A percentile compares a stretch with the other conserved stretches of the same genome.
These are phyloP conservation scores for Fusarium mundagurra DNA, from an alignment of 2,329 filamentous ascomycete genomes.

Conservation along the genomic window DNA sequence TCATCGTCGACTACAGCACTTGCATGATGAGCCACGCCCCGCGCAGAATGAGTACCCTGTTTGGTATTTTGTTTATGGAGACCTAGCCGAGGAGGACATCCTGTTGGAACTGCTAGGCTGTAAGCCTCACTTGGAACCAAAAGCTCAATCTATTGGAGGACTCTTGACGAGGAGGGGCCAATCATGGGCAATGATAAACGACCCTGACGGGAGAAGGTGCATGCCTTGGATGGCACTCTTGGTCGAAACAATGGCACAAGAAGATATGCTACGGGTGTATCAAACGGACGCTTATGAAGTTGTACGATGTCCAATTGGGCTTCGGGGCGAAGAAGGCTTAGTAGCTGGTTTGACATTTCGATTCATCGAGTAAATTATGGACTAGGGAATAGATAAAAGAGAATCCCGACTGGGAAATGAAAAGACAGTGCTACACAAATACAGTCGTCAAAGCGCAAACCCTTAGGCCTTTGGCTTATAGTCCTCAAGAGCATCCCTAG, in stretches of 20 bases:
- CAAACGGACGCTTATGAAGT: slow-evolving; percentile 5
- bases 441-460: not conserved
- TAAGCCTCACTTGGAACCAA: too few species aligned
- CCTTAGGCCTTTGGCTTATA: slow-evolving; percentile 5
- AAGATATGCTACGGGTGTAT: slow-evolving; percentile 1
- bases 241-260: not conserved
- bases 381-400: not conserved
- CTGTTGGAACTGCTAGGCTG: too few species aligned
- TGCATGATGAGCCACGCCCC: not conserved
- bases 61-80: slow-evolving; percentile 12
- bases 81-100: too few species aligned
- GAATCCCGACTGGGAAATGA: not conserved
- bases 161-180: too few species aligned
- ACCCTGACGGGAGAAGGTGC: too few species aligned
- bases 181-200: too few species aligned
- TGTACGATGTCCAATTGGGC: not conserved
- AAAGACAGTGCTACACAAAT: not conserved
- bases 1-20: not conserved
- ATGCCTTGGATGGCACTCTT: too few species aligned
- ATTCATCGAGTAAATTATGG: not conserved
- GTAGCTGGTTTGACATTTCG: too few species aligned
- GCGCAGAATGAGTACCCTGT: slow-evolving; percentile 1
- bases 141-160: too few species aligned
- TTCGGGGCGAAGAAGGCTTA: too few species aligned
- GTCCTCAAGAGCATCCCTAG: slow-evolving; percentile 25